Conservation (phyloP, 495 filamentous ascomycete species). For the Hapsidospora chrysogenum region DNA sequence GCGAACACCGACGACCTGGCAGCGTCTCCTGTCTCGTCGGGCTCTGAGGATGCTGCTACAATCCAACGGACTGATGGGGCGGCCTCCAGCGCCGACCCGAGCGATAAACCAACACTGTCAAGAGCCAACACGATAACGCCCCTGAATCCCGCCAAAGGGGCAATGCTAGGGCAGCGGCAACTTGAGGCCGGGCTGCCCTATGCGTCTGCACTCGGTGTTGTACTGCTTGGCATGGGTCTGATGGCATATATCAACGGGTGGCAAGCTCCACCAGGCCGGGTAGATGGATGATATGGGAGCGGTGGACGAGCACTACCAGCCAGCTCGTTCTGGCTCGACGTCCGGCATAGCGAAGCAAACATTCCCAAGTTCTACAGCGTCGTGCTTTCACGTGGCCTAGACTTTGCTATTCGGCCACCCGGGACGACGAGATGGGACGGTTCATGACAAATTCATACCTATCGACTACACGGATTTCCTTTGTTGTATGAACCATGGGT, state of each 20-base stretch:
- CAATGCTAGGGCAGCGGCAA: not conserved
- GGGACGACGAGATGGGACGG: too few species aligned
- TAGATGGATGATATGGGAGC: slow-evolving; percentile 12
- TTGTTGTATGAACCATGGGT: too few species aligned
- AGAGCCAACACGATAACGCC: slow-evolving; percentile 25
- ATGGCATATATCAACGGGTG: slow-evolving; percentile 94
- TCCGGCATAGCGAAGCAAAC: too few species aligned
- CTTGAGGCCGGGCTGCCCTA: slow-evolving; percentile 51
- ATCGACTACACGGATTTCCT: too few species aligned
- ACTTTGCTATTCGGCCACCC: too few species aligned
- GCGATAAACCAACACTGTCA: slow-evolving; percentile 16
- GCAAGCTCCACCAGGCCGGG: slow-evolving; percentile 29
- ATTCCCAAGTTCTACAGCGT: not conserved
- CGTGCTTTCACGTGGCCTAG: too few species aligned
- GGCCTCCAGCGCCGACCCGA: slow-evolving; percentile 6
- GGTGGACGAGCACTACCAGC: too few species aligned
- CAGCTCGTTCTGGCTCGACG: too few species aligned
- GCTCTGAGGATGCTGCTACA: slow-evolving; percentile 3
- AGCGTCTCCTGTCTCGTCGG: not conserved
- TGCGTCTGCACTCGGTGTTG: slow-evolving; percentile 75
- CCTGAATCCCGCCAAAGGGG: not conserved
- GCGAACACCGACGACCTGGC: not conserved
- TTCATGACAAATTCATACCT: too few species aligned
- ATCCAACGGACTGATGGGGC: slow-evolving; percentile 2
- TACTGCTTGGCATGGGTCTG: slow-evolving; percentile 72